phyloP scores from a whole-genome alignment of 257 asterid species.

The Nyctanthes arbortristis region DNA sequence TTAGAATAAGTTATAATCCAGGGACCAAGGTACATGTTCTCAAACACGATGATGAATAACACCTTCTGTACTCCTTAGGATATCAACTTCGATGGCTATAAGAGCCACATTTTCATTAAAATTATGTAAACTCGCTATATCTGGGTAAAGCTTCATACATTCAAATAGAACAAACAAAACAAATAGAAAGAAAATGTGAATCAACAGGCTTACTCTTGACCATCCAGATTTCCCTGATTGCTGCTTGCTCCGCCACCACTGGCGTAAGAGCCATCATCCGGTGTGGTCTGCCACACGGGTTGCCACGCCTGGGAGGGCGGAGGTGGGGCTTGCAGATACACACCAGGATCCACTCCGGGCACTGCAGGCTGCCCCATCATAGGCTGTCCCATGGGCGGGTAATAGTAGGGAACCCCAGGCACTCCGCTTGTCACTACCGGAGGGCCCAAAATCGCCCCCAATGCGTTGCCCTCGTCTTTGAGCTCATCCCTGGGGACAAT shows the following conservation, averaged over 20 bases:
- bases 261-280: not conserved
- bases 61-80: not conserved
- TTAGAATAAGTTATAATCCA: not conserved
- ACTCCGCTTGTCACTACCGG: not conserved
- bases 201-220: not conserved
- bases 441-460: slow-evolving; percentile 3
- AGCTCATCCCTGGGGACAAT: slow-evolving; percentile 42
- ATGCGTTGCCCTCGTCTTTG: slow-evolving; percentile 29
- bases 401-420: not conserved
- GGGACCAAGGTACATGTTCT: not conserved
- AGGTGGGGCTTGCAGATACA: slow-evolving; percentile 3
- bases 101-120: not conserved
- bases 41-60: not conserved
- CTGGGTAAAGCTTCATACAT: not conserved
- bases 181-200: not conserved
- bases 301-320: slow-evolving; percentile 9
- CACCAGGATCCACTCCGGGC: not conserved
- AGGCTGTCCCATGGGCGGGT: slow-evolving; percentile 5
- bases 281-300: not conserved
- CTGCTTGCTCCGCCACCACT: not conserved
- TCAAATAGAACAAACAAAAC: not conserved
- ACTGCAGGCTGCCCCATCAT: slow-evolving; percentile 2
- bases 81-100: not conserved
- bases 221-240: not conserved
- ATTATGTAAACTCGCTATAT: not conserved